Percentiles rank a stretch among this genome's conserved stretches.
Evolutionary conservation across 306 rosid genomes (phyloP).

Genomic region (Lablab purpureus): DNA sequence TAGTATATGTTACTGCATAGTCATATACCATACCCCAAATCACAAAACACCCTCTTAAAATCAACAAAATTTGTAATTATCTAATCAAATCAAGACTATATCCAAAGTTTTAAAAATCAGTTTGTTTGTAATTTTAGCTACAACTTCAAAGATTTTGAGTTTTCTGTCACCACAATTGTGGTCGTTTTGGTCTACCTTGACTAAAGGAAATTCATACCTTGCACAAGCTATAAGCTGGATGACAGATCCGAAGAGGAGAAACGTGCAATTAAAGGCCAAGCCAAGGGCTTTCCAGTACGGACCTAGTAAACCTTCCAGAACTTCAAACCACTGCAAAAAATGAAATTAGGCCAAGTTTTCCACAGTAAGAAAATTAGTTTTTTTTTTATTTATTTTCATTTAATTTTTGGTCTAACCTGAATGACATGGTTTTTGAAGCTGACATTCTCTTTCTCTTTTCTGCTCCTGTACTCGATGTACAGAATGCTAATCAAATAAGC

Average conservation of each 20-base stretch:
- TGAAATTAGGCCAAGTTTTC: neutral
- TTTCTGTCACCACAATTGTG: neutral
- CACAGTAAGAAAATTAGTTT: neutral
- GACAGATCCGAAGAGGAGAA: constrained; percentile 92
- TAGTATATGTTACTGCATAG: constrained; percentile 83
- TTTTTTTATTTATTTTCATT: neutral
- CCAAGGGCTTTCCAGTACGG: constrained; percentile 93
- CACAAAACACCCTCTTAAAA: neutral
- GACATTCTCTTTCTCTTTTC: constrained; percentile 89
- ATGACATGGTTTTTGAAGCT: constrained; percentile 97
- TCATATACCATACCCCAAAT: constrained; percentile 12
- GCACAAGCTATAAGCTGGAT: constrained; percentile 98
- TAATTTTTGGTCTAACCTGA: constrained; percentile 62
- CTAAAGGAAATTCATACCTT: constrained; percentile 58
- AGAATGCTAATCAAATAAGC: constrained; percentile 93
- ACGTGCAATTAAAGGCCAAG: constrained; percentile 92
- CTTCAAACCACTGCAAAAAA: constrained; percentile 86
- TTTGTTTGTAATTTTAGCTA: neutral
- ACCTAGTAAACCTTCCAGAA: constrained; percentile 89
- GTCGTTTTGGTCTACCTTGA: neutral
- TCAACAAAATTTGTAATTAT: neutral
- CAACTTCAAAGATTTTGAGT: neutral
- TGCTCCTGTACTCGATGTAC: constrained; percentile 82
- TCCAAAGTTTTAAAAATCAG: neutral
- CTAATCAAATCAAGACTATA: neutral